Percentiles rank a stretch among this genome's conserved stretches.
These are phyloP conservation scores for Graphilbum ipis-grandicollis DNA, from an alignment of 2,329 filamentous ascomycete species.

Conservation along the genomic window DNA sequence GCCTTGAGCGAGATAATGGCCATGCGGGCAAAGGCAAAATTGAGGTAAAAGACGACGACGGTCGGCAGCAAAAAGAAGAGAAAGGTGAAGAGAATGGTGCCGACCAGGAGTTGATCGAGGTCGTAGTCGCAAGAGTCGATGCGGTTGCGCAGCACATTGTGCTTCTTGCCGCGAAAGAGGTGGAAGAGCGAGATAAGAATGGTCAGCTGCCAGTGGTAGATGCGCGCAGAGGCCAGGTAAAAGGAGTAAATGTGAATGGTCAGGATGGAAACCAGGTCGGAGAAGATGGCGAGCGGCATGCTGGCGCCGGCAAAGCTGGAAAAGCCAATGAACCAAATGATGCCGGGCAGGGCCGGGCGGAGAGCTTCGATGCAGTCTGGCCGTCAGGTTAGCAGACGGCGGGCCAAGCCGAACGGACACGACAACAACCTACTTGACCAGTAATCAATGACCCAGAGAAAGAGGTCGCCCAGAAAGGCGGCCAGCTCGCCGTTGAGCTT, in stretches of 20 bases:
- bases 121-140: slow-evolving; percentile 99
- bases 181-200: slow-evolving; percentile 98
- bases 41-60: slow-evolving; percentile 90
- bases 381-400: background rate
- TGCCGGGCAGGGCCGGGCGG: slow-evolving; percentile 61
- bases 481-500: slow-evolving; percentile 92
- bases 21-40: slow-evolving; percentile 89
- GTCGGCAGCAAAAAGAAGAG: slow-evolving; percentile 91
- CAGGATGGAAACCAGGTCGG: slow-evolving; percentile 76
- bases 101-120: slow-evolving; percentile 85
- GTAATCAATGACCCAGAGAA: slow-evolving; percentile 96
- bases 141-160: slow-evolving; percentile 89
- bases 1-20: slow-evolving; percentile 89
- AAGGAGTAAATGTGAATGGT: slow-evolving; percentile 97
- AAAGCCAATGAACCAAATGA: slow-evolving; percentile 87
- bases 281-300: slow-evolving; percentile 92
- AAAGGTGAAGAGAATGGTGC: slow-evolving; percentile 90
- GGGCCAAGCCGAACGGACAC: background rate
- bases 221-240: slow-evolving; percentile 88
- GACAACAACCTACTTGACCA: slow-evolving; percentile 57
- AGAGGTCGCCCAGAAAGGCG: slow-evolving; percentile 84
- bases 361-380: slow-evolving; percentile 59
- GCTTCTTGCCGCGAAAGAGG: slow-evolving; percentile 93
- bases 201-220: slow-evolving; percentile 96
- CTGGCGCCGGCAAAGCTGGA: slow-evolving; percentile 91